Percentiles rank a stretch among this genome's conserved stretches.
Evolutionary conservation across 352 stramenopile genomes (phyloP).

Genomic region (Pythium phragmiticola): DNA sequence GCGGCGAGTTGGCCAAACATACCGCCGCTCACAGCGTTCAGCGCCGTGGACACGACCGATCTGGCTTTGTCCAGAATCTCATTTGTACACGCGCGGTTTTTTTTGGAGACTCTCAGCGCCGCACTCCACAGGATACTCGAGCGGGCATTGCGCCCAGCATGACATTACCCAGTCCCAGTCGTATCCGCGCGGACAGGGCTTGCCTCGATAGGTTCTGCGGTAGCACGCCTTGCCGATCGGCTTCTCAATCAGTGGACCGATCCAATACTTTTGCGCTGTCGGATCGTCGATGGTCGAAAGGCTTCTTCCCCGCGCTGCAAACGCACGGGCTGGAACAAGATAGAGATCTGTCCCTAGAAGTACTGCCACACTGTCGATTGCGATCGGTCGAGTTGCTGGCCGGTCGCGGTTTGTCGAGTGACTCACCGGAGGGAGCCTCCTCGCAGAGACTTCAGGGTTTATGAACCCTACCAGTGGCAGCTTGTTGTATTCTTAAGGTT

Average conservation of each 20-base stretch:
- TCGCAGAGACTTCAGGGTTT: no score
- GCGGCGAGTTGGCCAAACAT: conserved; percentile 36
- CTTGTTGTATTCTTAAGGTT: no score
- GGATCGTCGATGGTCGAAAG: background rate
- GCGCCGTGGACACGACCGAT: conserved; percentile 36
- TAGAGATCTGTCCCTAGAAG: background rate
- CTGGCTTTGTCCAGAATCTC: conserved; percentile 43
- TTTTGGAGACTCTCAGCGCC: conserved; percentile 53
- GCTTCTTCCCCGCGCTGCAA: no score
- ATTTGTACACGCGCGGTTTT: conserved; percentile 51
- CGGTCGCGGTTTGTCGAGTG: no score
- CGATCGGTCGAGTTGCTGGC: no score
- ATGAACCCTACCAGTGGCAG: no score
- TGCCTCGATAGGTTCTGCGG: conserved; percentile 34
- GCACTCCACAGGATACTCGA: conserved; percentile 57
- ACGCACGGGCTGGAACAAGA: background rate
- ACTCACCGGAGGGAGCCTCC: no score
- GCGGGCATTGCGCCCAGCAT: conserved; percentile 58
- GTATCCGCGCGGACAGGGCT: conserved; percentile 40
- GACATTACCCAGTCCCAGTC: conserved; percentile 47
- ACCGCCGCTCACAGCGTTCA: conserved; percentile 37
- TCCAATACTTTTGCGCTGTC: conserved; percentile 17
- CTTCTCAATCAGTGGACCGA: conserved; percentile 21
- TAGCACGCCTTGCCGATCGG: conserved; percentile 31
- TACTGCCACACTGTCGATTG: background rate